These are phyloP conservation scores for Odontarrhena argentea DNA, from an alignment of 345 rosid genomes.

Conservation along the genomic window DNA sequence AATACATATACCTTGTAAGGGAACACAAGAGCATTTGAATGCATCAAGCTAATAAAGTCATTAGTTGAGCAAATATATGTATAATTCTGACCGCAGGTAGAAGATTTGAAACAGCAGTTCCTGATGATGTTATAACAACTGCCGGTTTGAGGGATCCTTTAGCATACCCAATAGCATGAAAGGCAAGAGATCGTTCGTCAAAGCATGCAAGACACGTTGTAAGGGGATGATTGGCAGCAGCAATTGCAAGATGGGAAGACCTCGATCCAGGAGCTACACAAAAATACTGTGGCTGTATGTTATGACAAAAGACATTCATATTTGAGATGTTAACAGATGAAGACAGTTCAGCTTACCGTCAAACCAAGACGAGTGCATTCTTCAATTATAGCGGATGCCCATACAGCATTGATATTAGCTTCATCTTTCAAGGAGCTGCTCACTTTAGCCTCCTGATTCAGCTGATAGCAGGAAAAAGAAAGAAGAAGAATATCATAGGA, in stretches of 20 bases:
- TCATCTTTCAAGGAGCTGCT: conserved; percentile 46
- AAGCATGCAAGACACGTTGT: conserved; percentile 75
- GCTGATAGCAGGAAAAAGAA: conserved; percentile 51
- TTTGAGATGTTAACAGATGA: conserved; percentile 22
- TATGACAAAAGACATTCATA: conserved; percentile 44
- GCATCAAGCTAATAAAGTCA: conserved; percentile 14
- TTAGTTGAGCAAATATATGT: conserved; percentile 16
- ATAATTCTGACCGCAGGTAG: conserved; percentile 85
- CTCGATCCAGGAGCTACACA: conserved; percentile 98
- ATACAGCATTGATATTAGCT: conserved; percentile 74
- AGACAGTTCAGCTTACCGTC: conserved; percentile 57
- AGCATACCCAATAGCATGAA: conserved; percentile 91
- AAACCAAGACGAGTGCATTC: conserved; percentile 93
- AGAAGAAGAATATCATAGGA: conserved; percentile 7
- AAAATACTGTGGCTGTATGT: conserved; percentile 65
- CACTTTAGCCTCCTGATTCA: conserved; percentile 53
- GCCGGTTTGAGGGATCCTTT: conserved; percentile 85
- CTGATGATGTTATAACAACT: conserved; percentile 85
- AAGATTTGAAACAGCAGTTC: conserved; percentile 98
- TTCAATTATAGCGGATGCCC: conserved; percentile 89
- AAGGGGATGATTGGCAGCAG: conserved; percentile 84
- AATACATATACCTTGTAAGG: conserved; percentile 16
- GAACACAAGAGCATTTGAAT: conserved; percentile 9
- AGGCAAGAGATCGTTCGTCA: conserved; percentile 96
- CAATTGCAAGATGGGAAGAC: conserved; percentile 90